Base-by-base conservation (phyloP, 176 grass and related monocot species). In the Secale cereale region DNA sequence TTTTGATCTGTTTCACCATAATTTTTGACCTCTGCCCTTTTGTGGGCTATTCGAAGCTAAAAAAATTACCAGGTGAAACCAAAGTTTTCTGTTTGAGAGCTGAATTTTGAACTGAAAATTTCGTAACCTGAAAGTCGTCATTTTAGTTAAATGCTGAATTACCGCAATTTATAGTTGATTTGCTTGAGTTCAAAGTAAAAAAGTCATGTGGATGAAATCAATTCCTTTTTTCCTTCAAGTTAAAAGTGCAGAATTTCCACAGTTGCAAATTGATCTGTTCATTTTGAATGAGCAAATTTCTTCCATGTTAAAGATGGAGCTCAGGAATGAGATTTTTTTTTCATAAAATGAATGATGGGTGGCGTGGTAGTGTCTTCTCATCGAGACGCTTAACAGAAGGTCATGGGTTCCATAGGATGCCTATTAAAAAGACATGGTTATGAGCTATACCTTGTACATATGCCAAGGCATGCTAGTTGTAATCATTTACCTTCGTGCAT, bases 141-240 rank as follows among this genome's bases (percentile, higher is more conserved):
- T 78, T 78, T 81, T 57, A 70, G 22, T 69, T 56, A n/a, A 56
- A 70, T 37, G 59, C 23, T 79, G 59, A 63, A 41, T 45, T 74
- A 48, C 41, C 0, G 8, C 71, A 50, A 41, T 74, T 74, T 72
- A 26, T 72, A 59, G 29, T 77, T 77, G 10, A 77, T 33, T 66
- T 41, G 59, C 41, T 66, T 65, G 37, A 66, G 61, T 46, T 81
- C 20, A 45, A 48, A 65, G 59, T 79, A 11, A 57, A 78, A 40
- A 3, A 26, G 11, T 27, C 62, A 57, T 33, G 7, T 33, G 22
- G 54, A 60, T 17, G 23, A 28, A 41, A 40, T 10, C 17, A 61
- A 12, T 41, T 78, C 36, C 33, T 40, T 19, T 37, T 52, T 52
- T 19, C 16, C 16, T 52, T 52, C 4, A 22, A 46, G 46, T 76